phyloP scores from a whole-genome alignment of 805 yeast genomes.

The Candida fluviatilis region DNA sequence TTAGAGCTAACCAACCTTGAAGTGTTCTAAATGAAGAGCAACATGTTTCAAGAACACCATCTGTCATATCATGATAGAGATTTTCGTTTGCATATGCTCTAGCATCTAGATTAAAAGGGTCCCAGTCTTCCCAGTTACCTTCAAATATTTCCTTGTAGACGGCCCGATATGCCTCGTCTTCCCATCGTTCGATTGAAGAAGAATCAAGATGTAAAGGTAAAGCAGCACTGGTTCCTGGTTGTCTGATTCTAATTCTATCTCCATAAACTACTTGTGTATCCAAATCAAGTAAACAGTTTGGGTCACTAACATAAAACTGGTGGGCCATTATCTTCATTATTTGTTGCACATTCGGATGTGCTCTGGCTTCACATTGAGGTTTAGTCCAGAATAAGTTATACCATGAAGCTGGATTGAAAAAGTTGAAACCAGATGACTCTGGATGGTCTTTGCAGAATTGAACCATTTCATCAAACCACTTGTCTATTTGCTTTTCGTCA shows the following conservation, averaged over 20 bases:
- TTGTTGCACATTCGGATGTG: constrained; percentile 28
- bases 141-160: constrained; percentile 33
- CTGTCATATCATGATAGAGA: constrained; percentile 20
- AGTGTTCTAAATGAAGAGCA: constrained; percentile 37
- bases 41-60: constrained; percentile 10
- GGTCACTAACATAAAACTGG: constrained; percentile 12
- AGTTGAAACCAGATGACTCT: constrained; percentile 20
- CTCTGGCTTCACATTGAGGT: constrained; percentile 34
- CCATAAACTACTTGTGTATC: constrained; percentile 35
- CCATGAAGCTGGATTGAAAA: constrained; percentile 26
- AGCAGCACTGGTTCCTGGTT: constrained; percentile 30
- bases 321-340: constrained; percentile 20
- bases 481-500: constrained; percentile 11
- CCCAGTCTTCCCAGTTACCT: constrained; percentile 41
- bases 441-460: constrained; percentile 20
- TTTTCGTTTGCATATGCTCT: constrained; percentile 30
- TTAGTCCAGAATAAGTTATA: constrained; percentile 38
- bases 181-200: constrained; percentile 43
- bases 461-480: constrained; percentile 13
- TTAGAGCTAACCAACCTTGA: constrained; percentile 44
- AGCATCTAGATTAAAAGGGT: constrained; percentile 34
- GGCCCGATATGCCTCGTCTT: constrained; percentile 32
- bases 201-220: constrained; percentile 38
- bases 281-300: constrained; percentile 21
- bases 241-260: constrained; percentile 37